phyloP scores from a whole-genome alignment of 768 basidiomycete species.

The Hygrocybe punicea region DNA sequence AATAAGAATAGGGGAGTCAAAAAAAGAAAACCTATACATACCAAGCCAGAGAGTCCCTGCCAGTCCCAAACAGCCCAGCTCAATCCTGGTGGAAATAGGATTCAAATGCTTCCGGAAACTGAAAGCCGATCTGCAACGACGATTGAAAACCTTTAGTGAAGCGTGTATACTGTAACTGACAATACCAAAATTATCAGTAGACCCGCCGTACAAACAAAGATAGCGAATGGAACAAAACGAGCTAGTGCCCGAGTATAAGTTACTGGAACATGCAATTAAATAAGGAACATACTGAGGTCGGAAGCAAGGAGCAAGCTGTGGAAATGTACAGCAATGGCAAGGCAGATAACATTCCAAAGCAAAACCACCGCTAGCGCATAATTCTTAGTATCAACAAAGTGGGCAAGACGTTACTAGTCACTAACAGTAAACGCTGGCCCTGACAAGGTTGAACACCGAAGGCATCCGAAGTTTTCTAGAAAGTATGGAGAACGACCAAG shows the following conservation, averaged over 20 bases:
- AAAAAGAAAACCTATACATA: conserved; percentile 35
- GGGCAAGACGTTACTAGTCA: conserved; percentile 5
- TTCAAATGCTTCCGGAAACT: conserved; percentile 63
- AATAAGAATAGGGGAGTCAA: not conserved
- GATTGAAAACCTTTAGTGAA: not conserved
- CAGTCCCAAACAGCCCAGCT: conserved; percentile 67
- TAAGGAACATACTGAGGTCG: conserved; percentile 67
- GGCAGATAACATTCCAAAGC: conserved; percentile 72
- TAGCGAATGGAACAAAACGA: conserved; percentile 82
- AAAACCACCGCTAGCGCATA: conserved; percentile 53
- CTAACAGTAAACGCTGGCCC: conserved; percentile 66
- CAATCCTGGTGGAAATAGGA: conserved; percentile 75
- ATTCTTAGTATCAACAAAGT: not conserved
- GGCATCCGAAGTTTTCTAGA: conserved; percentile 53
- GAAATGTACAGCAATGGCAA: conserved; percentile 78
- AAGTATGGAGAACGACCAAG: conserved; percentile 9
- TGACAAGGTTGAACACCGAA: conserved; percentile 66
- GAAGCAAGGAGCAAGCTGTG: conserved; percentile 66
- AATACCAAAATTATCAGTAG: conserved; percentile 64
- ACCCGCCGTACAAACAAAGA: conserved; percentile 74
- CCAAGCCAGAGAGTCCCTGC: conserved; percentile 78
- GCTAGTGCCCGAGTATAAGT: conserved; percentile 42
- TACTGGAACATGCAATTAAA: conserved; percentile 1
- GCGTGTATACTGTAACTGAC: conserved; percentile 39
- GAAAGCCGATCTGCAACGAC: conserved; percentile 58